Evolutionary conservation across 2,329 filamentous ascomycete species (phyloP), one percentile per base, ranked within the genome.

Genomic region (Cryphonectria naterciae): DNA sequence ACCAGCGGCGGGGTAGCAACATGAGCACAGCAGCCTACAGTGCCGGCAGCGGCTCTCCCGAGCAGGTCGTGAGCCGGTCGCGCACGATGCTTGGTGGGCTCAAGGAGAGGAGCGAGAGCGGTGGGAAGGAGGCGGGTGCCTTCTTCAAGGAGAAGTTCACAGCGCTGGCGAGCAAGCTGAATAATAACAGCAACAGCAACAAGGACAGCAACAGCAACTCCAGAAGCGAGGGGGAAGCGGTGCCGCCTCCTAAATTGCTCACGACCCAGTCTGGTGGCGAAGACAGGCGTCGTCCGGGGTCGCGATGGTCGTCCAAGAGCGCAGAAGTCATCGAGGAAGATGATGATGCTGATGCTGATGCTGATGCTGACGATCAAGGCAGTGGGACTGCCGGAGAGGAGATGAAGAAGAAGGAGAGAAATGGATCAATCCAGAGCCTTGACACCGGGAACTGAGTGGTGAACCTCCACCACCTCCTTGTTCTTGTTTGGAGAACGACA

Each of bases 131-230:
- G 10, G 65, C 69, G 7, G 41, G 67, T 19, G 68, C 65, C 4
- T 73, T 63, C 61, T 68, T 73, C 70, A 72, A 72, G 56, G 74
- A 75, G 61, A 75, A 74, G 70, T 73, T 78, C 17, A 75, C 68
- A 35, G 77, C 77, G 1, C 67, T 78, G 8, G 73, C 76, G 2
- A 76, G 75, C 28, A 71, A 74, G 46, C 74, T 77, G 65, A 77
- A 76, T 63, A 70, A 69, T 25, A 54, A 56, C 43, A 72, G 64
- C 28, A 77, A 76, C 67, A 70, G 67, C 39, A 56, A 56, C 43
- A 72, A 70, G 37, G 46, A 70, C 35, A 76, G 77, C 7, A 72
- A 77, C 25, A 77, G 79, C 37, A 83, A 79, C 72, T 58, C 81
- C 15, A 81, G 35, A 10, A 64, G 67, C 35, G 46, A 68, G 66